A percentile compares a stretch with the other conserved stretches of the same genome.
Evolutionary conservation across 2,329 filamentous ascomycete species (phyloP).

Genomic region (Fusarium marasasianum): DNA sequence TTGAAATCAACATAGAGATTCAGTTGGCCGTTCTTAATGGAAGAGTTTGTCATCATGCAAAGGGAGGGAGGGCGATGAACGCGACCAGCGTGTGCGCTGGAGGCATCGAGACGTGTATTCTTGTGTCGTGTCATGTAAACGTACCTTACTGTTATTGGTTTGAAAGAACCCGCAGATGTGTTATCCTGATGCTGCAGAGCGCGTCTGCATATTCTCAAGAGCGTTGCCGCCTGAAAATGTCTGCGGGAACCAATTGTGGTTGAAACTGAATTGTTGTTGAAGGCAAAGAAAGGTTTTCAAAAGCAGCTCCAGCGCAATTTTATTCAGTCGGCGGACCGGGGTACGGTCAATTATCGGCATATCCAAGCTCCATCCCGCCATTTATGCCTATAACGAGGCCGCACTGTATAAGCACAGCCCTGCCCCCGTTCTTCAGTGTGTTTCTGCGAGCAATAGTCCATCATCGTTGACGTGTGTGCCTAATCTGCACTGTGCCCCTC

Average conservation of each 20-base stretch:
- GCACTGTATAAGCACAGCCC: conserved; percentile 34
- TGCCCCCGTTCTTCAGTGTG: neutral
- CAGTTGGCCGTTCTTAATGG: conserved; percentile 74
- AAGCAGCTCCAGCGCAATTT: conserved; percentile 20
- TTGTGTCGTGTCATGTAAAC: conserved; percentile 26
- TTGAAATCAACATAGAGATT: conserved; percentile 66
- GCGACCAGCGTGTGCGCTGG: conserved; percentile 9
- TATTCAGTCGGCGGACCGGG: conserved; percentile 14
- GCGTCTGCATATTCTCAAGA: neutral
- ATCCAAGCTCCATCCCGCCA: conserved; percentile 38
- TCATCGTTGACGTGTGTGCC: conserved; percentile 23
- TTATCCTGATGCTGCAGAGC: neutral
- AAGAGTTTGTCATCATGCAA: conserved; percentile 64
- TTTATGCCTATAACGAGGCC: conserved; percentile 42
- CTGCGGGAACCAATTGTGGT: neutral
- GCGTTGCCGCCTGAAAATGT: conserved; percentile 9
- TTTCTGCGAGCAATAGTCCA: conserved; percentile 27
- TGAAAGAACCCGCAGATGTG: neutral
- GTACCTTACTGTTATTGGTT: conserved; percentile 32
- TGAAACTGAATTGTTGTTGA: conserved; percentile 17
- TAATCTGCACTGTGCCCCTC: conserved; percentile 51
- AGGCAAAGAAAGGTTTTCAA: conserved; percentile 12
- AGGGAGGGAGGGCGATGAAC: conserved; percentile 10
- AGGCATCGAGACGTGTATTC: conserved; percentile 19
- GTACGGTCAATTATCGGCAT: conserved; percentile 36